Conservation (phyloP, 768 basidiomycete species). For the Leucocoprinus sp. region DNA sequence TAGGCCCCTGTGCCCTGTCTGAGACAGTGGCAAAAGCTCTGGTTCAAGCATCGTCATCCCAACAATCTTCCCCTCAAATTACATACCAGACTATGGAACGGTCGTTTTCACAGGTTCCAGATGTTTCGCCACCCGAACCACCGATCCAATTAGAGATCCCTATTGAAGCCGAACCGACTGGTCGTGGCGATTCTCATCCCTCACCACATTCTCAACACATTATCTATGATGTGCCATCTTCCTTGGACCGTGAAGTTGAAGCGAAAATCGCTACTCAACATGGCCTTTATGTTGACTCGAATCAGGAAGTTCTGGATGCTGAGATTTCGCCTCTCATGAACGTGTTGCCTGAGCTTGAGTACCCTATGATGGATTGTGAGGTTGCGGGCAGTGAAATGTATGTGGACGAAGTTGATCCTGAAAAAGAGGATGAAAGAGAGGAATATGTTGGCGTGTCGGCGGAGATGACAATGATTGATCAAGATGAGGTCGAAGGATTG, state of each 20-base stretch:
- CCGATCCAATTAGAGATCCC: background rate
- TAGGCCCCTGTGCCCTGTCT: background rate
- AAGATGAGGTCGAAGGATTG: background rate
- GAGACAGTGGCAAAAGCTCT: background rate
- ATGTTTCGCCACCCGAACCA: background rate
- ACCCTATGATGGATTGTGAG: conserved; percentile 1
- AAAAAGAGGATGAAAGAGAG: background rate
- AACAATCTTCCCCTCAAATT: too few relatives aligned
- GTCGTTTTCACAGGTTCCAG: background rate
- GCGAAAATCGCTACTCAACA: background rate
- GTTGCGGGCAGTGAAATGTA: background rate
- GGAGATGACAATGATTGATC: background rate
- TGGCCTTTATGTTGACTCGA: background rate
- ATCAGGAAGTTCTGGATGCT: background rate
- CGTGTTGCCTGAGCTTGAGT: conserved; percentile 5
- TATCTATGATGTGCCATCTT: background rate
- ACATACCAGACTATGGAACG: background rate
- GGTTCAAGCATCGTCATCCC: background rate
- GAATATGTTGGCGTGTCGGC: background rate
- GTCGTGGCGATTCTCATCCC: background rate
- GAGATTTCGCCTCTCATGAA: background rate
- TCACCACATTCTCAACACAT: background rate
- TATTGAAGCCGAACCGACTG: background rate
- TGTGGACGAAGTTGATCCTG: background rate
- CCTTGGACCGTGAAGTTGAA: background rate